Percentiles rank a stretch among this genome's conserved stretches.
These are phyloP conservation scores for Elsinoe perseae DNA, from an alignment of 2,329 filamentous ascomycete genomes.

Conservation along the genomic window DNA sequence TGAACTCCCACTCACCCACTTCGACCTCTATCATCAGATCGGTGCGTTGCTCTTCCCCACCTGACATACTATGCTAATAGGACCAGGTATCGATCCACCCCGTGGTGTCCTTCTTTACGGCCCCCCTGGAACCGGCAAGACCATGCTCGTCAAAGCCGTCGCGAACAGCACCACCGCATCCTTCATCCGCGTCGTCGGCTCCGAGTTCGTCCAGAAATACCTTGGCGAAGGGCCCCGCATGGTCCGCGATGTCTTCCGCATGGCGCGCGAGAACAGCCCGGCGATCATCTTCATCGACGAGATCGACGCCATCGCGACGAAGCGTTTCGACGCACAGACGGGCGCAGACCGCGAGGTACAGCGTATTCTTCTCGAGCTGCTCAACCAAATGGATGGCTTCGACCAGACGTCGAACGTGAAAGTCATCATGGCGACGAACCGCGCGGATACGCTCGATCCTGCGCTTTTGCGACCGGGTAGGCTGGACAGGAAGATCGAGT, in stretches of 20 bases:
- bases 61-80: background rate
- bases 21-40: conserved; percentile 98
- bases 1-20: conserved; percentile 91
- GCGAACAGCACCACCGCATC: conserved; percentile 97
- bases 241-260: conserved; percentile 98
- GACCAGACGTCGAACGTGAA: conserved; percentile 99
- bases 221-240: conserved; percentile 95
- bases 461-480: conserved; percentile 89
- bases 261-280: conserved; percentile 96
- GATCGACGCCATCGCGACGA: conserved; percentile 97
- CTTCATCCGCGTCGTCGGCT: conserved; percentile 96
- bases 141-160: conserved; percentile 95
- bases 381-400: conserved; percentile 99
- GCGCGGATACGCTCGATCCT: conserved; percentile 92
- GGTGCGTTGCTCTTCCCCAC: background rate
- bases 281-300: conserved; percentile 99
- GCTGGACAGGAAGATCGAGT: conserved; percentile 97
- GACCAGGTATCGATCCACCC: conserved; percentile 83
- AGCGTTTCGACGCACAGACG: conserved; percentile 97
- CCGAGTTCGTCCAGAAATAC: conserved; percentile 98
- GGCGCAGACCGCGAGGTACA: conserved; percentile 97
- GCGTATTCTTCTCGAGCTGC: conserved; percentile 90
- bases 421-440: conserved; percentile 99
- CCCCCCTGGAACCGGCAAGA: conserved; percentile 92
- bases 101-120: conserved; percentile 94